phyloP scores from a whole-genome alignment of 768 basidiomycete species.

The Xerocomus spinulosus region DNA sequence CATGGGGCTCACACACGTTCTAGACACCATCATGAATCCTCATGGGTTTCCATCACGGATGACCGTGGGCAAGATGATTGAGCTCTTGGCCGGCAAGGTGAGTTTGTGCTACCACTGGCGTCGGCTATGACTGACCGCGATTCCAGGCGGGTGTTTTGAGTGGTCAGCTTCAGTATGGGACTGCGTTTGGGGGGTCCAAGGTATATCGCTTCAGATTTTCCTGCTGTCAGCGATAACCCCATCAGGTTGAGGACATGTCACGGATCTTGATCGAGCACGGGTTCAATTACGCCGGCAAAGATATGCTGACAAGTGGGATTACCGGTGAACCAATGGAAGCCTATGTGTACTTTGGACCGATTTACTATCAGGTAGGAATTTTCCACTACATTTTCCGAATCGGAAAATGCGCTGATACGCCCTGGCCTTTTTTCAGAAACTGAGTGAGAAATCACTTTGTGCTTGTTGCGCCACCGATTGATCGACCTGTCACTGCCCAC shows the following conservation, averaged over 20 bases:
- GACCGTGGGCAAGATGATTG: slow-evolving; percentile 99
- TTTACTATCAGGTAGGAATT: slow-evolving; percentile 83
- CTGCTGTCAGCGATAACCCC: slow-evolving; percentile 2
- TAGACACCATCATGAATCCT: slow-evolving; percentile 99
- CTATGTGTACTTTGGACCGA: slow-evolving; percentile 98
- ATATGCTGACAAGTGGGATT: slow-evolving; percentile 97
- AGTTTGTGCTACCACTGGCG: neutral
- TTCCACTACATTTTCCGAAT: slow-evolving; percentile 3
- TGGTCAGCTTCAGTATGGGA: slow-evolving; percentile 90
- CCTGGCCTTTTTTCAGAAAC: slow-evolving; percentile 54
- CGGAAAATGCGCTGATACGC: neutral
- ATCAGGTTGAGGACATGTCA: slow-evolving; percentile 95
- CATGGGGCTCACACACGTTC: slow-evolving; percentile 11
- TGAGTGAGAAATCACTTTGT: slow-evolving; percentile 57
- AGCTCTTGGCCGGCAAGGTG: slow-evolving; percentile 92
- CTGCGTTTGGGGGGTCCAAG: slow-evolving; percentile 97
- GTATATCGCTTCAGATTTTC: slow-evolving; percentile 33
- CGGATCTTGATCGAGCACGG: slow-evolving; percentile 91
- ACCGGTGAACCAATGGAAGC: slow-evolving; percentile 95
- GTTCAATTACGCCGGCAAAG: slow-evolving; percentile 98
- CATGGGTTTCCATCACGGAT: slow-evolving; percentile 99
- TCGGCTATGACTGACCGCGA: slow-evolving; percentile 3
- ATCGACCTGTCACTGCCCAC: slow-evolving; percentile 14
- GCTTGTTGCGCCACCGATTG: neutral
- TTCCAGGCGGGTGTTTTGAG: slow-evolving; percentile 81